Evolutionary conservation across 139 green algal genomes (phyloP).

Genomic region (Nannochloris sp.): DNA sequence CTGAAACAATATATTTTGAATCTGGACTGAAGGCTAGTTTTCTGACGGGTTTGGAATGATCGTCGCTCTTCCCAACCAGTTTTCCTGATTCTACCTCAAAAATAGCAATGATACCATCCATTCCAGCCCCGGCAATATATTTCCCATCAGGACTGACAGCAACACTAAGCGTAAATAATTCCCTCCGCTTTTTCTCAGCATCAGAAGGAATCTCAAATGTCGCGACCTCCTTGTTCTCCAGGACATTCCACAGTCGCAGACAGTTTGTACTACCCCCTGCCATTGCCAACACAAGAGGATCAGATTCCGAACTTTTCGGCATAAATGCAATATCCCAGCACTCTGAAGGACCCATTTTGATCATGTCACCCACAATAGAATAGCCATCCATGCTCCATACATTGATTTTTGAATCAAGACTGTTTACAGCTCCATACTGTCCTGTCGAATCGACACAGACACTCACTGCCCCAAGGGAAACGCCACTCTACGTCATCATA

Average conservation of each 20-base stretch:
- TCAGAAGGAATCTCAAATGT: slow-evolving; percentile 8
- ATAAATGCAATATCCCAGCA: slow-evolving; percentile 71
- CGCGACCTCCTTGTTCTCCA: slow-evolving; percentile 1
- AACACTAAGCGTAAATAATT: slow-evolving; percentile 65
- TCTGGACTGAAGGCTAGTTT: slow-evolving; percentile 74
- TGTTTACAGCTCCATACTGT: slow-evolving; percentile 55
- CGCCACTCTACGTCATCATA: not conserved
- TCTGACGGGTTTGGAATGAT: slow-evolving; percentile 81
- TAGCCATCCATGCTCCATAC: slow-evolving; percentile 58
- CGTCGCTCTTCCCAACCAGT: slow-evolving; percentile 55
- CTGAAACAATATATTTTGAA: slow-evolving; percentile 64
- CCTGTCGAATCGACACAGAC: slow-evolving; percentile 55
- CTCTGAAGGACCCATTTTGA: slow-evolving; percentile 75
- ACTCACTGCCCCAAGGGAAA: slow-evolving; percentile 75
- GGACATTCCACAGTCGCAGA: slow-evolving; percentile 22
- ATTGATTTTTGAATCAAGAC: slow-evolving; percentile 72
- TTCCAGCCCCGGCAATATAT: slow-evolving; percentile 56
- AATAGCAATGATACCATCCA: slow-evolving; percentile 67
- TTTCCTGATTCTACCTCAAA: slow-evolving; percentile 55
- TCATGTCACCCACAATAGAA: slow-evolving; percentile 4
- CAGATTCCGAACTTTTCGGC: slow-evolving; percentile 17
- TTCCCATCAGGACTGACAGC: slow-evolving; percentile 58
- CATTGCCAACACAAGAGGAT: slow-evolving; percentile 41
- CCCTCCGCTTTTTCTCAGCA: slow-evolving; percentile 33
- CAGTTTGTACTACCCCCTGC: slow-evolving; percentile 56